A percentile compares a stretch with the other conserved stretches of the same genome.
These are phyloP conservation scores for Mariannaea sp. DNA, from an alignment of 2,329 filamentous ascomycete genomes.

Conservation along the genomic window DNA sequence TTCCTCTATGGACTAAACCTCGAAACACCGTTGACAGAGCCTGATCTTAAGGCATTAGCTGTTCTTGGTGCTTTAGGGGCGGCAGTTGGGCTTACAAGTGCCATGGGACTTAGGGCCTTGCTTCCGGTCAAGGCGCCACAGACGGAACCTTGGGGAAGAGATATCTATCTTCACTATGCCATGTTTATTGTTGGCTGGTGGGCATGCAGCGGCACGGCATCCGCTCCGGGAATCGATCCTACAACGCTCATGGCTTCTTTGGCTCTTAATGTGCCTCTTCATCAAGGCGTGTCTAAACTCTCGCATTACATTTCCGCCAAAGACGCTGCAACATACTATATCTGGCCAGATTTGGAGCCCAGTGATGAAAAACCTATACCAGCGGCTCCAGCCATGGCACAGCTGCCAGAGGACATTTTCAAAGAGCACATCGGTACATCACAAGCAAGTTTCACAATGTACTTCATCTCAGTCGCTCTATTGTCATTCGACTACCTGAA, in stretches of 20 bases:
- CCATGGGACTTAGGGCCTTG: conserved; percentile 11
- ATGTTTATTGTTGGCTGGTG: conserved; percentile 9
- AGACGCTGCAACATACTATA: conserved; percentile 15
- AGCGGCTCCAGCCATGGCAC: conserved; percentile 8
- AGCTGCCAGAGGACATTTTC: background rate
- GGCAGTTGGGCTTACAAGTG: conserved; percentile 24
- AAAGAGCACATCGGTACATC: conserved; percentile 17
- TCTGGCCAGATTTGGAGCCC: background rate
- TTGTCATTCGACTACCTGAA: conserved; percentile 6
- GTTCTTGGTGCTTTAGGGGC: conserved; percentile 19
- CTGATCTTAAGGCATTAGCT: conserved; percentile 17
- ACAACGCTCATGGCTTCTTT: conserved; percentile 20
- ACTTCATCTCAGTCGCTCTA: conserved; percentile 4
- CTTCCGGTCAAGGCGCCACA: conserved; percentile 6
- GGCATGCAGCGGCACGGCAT: background rate
- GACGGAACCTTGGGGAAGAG: conserved; percentile 28
- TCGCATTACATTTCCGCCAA: conserved; percentile 27
- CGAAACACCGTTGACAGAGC: conserved; percentile 6
- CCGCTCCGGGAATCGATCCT: background rate
- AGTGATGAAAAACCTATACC: conserved; percentile 15
- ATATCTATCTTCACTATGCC: conserved; percentile 25
- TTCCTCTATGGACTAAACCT: conserved; percentile 28
- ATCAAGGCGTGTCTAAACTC: conserved; percentile 22
- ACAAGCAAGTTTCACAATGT: conserved; percentile 18
- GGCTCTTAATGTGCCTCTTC: conserved; percentile 26